Evolutionary conservation across 306 rosid species (phyloP), one percentile per base, ranked within the genome.

Genomic region (Cucurbita argyrosperma): DNA sequence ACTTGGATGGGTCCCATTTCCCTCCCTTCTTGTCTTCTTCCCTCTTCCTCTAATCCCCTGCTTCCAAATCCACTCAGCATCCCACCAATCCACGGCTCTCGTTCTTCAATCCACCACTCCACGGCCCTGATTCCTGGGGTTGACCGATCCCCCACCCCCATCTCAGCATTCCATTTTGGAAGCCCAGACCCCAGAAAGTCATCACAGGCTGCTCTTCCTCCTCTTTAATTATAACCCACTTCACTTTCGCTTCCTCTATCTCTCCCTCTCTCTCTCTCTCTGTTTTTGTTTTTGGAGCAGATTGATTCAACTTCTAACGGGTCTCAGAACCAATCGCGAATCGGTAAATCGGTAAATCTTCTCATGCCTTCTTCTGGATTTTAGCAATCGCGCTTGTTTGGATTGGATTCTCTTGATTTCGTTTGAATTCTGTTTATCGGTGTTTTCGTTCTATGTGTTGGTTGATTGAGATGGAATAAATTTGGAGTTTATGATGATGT

Each of bases 201-300:
- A 30, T 43, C 45, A 37, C 69, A 60, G 71, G 52, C 71, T 68
- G 82, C 88, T 79, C 78, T 71, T 85, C 21, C 8, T 58, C 40
- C 40, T 66, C 72, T 8, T 45, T 4, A 67, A 62, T 79, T 61
- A n/a, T 18, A 75, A 67, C 59, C 82, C 80, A 37, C 45, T 71
- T 80, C 80, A 51, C 23, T 43, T 75, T 65, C 76, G 19, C 65
- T 69, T 23, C 55, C 45, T 51, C 15, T 5, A 40, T n/a, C 14
- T 55, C 76, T 55, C 58, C 30, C 11, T 63, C 4, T 71, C 42
- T 43, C 37, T 64, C 77, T 21, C 23, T 21, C 0, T 21, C 0
- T 71, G 19, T 68, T 54, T 26, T 42, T 63, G 38, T 18, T 9
- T 78, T 78, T 86, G 79, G 46, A 82, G 71, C 40, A 52, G 21